Evolutionary conservation across 805 yeast species (phyloP).

Genomic region (Sporopachydermia quercuum): DNA sequence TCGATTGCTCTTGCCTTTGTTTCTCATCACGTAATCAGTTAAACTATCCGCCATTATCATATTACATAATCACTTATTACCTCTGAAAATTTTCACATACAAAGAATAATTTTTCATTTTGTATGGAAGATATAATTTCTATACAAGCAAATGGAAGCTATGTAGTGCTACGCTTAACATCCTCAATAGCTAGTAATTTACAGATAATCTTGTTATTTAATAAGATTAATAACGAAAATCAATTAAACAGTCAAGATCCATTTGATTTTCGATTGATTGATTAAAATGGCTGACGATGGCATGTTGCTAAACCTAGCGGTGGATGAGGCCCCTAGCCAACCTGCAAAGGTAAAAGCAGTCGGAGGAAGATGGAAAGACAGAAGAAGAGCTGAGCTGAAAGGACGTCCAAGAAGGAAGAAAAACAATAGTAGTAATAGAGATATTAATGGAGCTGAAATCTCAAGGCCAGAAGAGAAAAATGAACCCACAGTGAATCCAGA

Average conservation of each 20-base stretch:
- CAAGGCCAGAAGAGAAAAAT: conserved; percentile 1
- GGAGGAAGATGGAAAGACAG: conserved; percentile 83
- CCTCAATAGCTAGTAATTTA: no score
- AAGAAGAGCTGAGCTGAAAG: conserved; percentile 32
- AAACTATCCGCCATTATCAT: no score
- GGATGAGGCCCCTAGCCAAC: conserved; percentile 17
- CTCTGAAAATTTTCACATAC: no score
- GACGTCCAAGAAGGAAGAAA: conserved; percentile 1
- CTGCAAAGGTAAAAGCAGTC: conserved; percentile 25
- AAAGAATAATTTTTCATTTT: no score
- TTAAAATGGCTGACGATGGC: conserved; percentile 41
- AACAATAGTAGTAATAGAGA: conserved; percentile 4
- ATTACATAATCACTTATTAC: no score
- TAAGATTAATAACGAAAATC: background rate
- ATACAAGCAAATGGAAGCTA: no score
- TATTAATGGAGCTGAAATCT: conserved; percentile 3
- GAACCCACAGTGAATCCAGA: background rate
- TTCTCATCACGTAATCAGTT: no score
- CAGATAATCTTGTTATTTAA: background rate
- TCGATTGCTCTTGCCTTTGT: no score
- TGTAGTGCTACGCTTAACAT: no score
- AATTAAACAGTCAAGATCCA: no score
- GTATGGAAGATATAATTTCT: no score
- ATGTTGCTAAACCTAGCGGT: conserved; percentile 60
- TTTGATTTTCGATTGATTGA: no score